Base-by-base conservation (phyloP, 169 alveolate species). In the Plasmodium falciparum region DNA sequence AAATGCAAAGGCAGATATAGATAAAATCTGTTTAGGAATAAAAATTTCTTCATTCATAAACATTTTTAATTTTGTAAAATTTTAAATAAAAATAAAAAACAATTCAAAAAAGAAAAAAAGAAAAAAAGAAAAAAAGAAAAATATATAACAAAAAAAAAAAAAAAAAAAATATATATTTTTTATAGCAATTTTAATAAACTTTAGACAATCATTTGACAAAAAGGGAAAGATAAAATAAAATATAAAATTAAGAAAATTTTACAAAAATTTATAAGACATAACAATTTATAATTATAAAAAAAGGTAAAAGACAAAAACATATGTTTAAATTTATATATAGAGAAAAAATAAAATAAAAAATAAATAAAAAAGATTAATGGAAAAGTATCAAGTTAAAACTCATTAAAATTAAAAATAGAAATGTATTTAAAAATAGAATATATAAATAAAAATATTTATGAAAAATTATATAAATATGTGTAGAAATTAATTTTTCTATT, bases 1-100 rank as follows among this genome's bases (percentile, higher is more conserved):
- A 59, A 80, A 80, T 54, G 83, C 71, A 22, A 74, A 52, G 45
- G 83, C 90, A 80, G 71, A 69, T 69, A 80, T 80, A 80, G 90
- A 80, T 69, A 80, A 80, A 52, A 80, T 69, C 61, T 56, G 67
- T 80, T 80, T 52, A 54, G 83, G 90, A 45, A 80, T 22, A 71
- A 78, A 80, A 56, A 39, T 52, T 54, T 80, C 90, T 69, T 80
- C 90, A 80, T 80, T 26, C 73, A 22, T 80, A 26, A 80, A 49
- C 90, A 80, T 80, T 80, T 80, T 80, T 52, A 33, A 17, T 67
- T 24, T 78, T 80, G 29, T 54, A 56, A 56, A 17, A 67, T 26
- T 33, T 0, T 33, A 33, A 33, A 33, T 33, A 33, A 33, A 33
- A 33, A 67, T 70, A 9, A 9, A 24, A 11, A 54, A 54, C 15